phyloP scores from a whole-genome alignment of 306 rosid species.

The Glycine latifolia region DNA sequence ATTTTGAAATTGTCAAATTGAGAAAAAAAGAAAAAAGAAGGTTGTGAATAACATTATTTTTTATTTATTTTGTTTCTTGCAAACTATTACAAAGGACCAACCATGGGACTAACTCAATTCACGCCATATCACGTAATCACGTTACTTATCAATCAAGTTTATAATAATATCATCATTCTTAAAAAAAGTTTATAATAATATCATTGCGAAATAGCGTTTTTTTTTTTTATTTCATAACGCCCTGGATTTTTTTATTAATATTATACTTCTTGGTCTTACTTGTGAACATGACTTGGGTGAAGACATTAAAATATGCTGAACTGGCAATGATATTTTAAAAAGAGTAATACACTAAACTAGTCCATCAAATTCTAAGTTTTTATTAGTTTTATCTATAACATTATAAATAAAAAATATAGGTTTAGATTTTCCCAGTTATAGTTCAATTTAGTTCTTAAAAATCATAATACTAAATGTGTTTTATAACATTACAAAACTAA shows the following conservation, averaged over 20 bases:
- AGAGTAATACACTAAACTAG: background rate
- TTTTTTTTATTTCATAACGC: background rate
- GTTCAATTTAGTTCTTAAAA: too few relatives aligned
- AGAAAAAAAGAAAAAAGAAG: background rate
- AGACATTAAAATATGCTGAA: slow-evolving; percentile 14
- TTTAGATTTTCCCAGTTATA: too few relatives aligned
- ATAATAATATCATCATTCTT: background rate
- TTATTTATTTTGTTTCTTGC: slow-evolving; percentile 14
- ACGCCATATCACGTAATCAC: slow-evolving; percentile 35
- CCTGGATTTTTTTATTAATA: background rate
- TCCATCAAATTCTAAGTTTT: background rate
- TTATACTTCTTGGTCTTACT: slow-evolving; percentile 4
- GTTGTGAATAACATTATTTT: slow-evolving; percentile 36
- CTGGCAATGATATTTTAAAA: background rate
- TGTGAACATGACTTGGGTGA: slow-evolving; percentile 40
- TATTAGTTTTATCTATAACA: background rate
- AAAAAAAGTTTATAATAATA: background rate
- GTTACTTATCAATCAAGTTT: slow-evolving; percentile 25
- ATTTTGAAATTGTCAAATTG: slow-evolving; percentile 20
- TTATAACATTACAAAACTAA: too few relatives aligned
- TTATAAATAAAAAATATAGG: too few relatives aligned
- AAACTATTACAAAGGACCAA: slow-evolving; percentile 30
- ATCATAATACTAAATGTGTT: too few relatives aligned
- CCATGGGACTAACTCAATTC: slow-evolving; percentile 34
- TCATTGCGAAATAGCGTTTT: background rate